These are phyloP conservation scores for Cruciata laevipes DNA, from an alignment of 257 asterid species.

Conservation along the genomic window DNA sequence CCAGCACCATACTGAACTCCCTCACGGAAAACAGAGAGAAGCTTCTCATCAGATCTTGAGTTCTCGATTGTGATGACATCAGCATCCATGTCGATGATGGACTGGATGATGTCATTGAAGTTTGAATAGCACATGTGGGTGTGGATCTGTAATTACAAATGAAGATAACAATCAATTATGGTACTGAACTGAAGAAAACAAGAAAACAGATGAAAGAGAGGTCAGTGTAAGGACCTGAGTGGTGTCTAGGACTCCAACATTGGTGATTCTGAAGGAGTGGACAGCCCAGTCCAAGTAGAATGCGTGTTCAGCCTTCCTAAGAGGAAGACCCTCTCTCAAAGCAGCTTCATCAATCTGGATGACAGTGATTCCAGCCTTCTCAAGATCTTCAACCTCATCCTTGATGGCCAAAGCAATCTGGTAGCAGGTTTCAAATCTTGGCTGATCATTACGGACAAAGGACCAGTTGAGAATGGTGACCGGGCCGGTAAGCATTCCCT, in stretches of 20 bases:
- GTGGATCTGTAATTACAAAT: conserved; percentile 53
- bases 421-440: conserved; percentile 86
- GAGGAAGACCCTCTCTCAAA: conserved; percentile 93
- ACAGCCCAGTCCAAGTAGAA: conserved; percentile 98
- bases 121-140: conserved; percentile 99
- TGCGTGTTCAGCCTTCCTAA: conserved; percentile 83
- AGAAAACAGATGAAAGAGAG: not conserved
- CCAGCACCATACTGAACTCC: conserved; percentile 97
- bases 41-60: conserved; percentile 97
- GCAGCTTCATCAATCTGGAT: conserved; percentile 97
- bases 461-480: conserved; percentile 99
- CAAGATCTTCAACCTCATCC: conserved; percentile 97
- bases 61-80: conserved; percentile 97
- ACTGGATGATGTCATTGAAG: conserved; percentile 96
- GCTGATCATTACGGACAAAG: conserved; percentile 92
- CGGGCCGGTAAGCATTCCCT: conserved; percentile 99
- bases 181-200: no score
- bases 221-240: conserved; percentile 58
- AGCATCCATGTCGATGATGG: conserved; percentile 95
- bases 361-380: conserved; percentile 83
- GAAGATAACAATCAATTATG: not conserved
- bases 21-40: conserved; percentile 91
- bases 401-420: conserved; percentile 94
- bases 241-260: conserved; percentile 68
- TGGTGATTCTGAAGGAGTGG: conserved; percentile 96